Percentiles rank a stretch among this genome's conserved stretches.
Evolutionary conservation across 2,329 filamentous ascomycete species (phyloP).

Genomic region (Fusarium luffae): DNA sequence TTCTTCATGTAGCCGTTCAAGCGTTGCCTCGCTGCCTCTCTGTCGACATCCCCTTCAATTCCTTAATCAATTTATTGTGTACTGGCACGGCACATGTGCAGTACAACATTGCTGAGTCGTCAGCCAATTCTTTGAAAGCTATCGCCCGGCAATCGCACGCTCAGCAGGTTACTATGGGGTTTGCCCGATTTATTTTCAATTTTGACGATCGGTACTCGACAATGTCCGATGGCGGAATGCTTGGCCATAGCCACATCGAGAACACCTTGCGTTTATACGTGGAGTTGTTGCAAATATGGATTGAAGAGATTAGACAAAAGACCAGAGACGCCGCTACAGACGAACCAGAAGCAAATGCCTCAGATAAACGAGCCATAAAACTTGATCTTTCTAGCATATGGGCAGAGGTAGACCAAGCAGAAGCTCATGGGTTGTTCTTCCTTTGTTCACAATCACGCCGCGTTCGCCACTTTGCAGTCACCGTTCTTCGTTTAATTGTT

Average conservation of each 20-base stretch:
- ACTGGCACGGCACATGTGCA: slow-evolving; percentile 97
- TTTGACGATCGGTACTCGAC: slow-evolving; percentile 98
- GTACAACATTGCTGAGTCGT: slow-evolving; percentile 89
- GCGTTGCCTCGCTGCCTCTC: slow-evolving; percentile 94
- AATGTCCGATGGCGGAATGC: slow-evolving; percentile 97
- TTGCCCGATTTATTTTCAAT: slow-evolving; percentile 97
- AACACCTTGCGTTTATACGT: slow-evolving; percentile 93
- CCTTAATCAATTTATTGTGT: slow-evolving; percentile 92
- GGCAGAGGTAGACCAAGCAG: slow-evolving; percentile 95
- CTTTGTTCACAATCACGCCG: slow-evolving; percentile 93
- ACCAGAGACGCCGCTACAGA: slow-evolving; percentile 77
- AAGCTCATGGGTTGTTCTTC: slow-evolving; percentile 97
- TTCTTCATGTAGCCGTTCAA: slow-evolving; percentile 94
- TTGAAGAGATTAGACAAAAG: slow-evolving; percentile 92
- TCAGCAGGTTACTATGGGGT: slow-evolving; percentile 95
- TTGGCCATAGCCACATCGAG: slow-evolving; percentile 93
- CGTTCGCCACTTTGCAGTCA: slow-evolving; percentile 90
- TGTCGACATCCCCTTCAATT: slow-evolving; percentile 89
- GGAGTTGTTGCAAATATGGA: slow-evolving; percentile 95
- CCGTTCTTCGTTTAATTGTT: slow-evolving; percentile 88
- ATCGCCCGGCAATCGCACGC: slow-evolving; percentile 94
- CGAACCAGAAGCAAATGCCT: slow-evolving; percentile 67
- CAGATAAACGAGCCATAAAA: slow-evolving; percentile 79
- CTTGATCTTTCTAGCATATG: slow-evolving; percentile 89
- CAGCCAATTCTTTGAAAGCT: slow-evolving; percentile 91